These are phyloP conservation scores for Wickerhamomyces subpelliculosus DNA, from an alignment of 805 yeast genomes.

Conservation along the genomic window DNA sequence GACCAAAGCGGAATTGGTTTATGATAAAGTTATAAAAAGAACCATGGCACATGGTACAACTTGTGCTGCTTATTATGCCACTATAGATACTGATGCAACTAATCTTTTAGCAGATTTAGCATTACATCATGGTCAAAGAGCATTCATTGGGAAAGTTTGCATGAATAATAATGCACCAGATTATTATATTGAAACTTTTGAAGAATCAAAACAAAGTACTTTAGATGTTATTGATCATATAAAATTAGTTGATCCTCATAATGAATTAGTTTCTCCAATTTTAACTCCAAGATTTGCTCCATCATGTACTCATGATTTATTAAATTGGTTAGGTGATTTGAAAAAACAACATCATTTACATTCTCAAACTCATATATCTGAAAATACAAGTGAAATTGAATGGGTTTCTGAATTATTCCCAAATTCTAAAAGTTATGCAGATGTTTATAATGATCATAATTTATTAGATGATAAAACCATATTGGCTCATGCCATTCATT, in stretches of 20 bases:
- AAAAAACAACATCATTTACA: conserved; percentile 46
- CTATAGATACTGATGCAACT: conserved; percentile 74
- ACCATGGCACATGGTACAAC: conserved; percentile 84
- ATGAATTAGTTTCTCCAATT: conserved; percentile 58
- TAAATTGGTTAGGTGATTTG: conserved; percentile 57
- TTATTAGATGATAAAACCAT: conserved; percentile 62
- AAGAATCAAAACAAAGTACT: conserved; percentile 50
- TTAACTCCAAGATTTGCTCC: conserved; percentile 95
- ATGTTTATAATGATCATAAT: conserved; percentile 62
- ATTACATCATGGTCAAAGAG: conserved; percentile 68
- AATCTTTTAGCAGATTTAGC: conserved; percentile 71
- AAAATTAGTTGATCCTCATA: conserved; percentile 41
- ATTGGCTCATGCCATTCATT: conserved; percentile 84
- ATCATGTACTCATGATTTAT: conserved; percentile 59
- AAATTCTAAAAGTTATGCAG: conserved; percentile 57
- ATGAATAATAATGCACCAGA: conserved; percentile 83
- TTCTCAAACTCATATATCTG: conserved; percentile 88
- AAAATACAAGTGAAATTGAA: conserved; percentile 66
- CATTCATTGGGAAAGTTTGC: conserved; percentile 88
- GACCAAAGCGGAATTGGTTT: conserved; percentile 51
- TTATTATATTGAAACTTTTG: conserved; percentile 53
- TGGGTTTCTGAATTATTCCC: conserved; percentile 75
- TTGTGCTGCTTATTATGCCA: conserved; percentile 85
- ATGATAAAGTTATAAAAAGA: conserved; percentile 56
- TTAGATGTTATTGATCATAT: conserved; percentile 51